phyloP scores from a whole-genome alignment of 192 early-diverging fungal genomes.

The Umbelopsis sp. region DNA sequence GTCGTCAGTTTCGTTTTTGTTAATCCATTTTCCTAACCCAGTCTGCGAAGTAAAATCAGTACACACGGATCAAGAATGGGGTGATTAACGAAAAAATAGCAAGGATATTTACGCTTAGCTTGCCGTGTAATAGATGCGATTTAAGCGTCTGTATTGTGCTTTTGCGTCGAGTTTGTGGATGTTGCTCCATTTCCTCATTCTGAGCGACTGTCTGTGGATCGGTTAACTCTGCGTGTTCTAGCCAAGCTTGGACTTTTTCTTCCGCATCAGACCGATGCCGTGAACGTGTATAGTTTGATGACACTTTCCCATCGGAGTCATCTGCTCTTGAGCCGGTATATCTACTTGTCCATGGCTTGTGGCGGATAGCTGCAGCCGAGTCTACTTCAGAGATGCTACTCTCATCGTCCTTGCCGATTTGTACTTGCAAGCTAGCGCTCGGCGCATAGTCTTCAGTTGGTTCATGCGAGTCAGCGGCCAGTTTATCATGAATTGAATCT shows the following conservation, averaged over 20 bases:
- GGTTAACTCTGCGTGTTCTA: not conserved
- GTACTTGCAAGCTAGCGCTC: slow-evolving; percentile 8
- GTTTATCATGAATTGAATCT: slow-evolving; percentile 2
- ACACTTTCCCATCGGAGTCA: not conserved
- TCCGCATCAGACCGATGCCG: not conserved
- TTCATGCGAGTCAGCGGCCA: not conserved
- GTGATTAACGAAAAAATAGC: not conserved
- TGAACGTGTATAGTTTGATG: not conserved
- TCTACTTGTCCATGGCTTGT: slow-evolving; percentile 12
- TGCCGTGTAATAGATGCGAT: slow-evolving; percentile 1
- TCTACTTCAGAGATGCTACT: slow-evolving; percentile 12
- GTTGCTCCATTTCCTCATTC: not conserved
- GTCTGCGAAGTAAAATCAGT: not conserved
- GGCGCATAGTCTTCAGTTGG: slow-evolving; percentile 8
- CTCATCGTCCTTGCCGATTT: slow-evolving; percentile 6
- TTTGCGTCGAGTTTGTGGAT: not conserved
- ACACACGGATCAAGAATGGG: not conserved
- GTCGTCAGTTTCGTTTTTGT: not conserved
- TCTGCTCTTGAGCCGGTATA: not conserved
- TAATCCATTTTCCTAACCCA: not conserved
- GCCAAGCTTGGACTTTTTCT: slow-evolving; percentile 8
- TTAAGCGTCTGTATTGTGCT: slow-evolving; percentile 2
- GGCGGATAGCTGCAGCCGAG: not conserved
- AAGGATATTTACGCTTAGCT: not conserved
- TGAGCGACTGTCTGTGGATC: not conserved